Evolutionary conservation across 140 eudicot genomes (phyloP), one percentile per base, ranked within the genome.

Genomic region (Senecio squalidus): DNA sequence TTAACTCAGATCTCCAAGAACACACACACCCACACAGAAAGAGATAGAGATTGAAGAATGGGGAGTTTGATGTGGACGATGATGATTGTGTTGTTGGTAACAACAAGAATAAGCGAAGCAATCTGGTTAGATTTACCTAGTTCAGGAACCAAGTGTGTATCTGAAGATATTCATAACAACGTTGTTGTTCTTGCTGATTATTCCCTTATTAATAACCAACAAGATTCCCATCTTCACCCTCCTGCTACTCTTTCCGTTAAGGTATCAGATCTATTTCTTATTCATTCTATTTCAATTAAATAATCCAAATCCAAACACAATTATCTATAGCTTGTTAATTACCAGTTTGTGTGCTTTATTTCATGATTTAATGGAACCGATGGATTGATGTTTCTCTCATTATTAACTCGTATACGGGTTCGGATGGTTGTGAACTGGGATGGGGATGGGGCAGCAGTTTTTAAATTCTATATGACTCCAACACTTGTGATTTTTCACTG

Each of bases 161-260:
- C 96, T 5, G 96, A 88, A 66, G 94, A 80, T 30, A 73, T 88
- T 14, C 89, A 81, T 30, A 81, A 44, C 76, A 76, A 81, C 84
- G 90, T 81, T 62, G 87, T 88, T 60, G 96, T 88, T 74, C 72
- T 88, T 62, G 81, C 77, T 6, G 94, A 88, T 81, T 88, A 73
- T 68, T 63, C 76, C 9, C 78, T 88, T 20, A 24, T 84, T 53
- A 75, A 76, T 26, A 79, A 72, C 55, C 70, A 64, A 10, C 58
- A 55, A 20, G 66, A 64, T 57, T 51, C 72, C 2, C 80, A 58
- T 62, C 62, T 55, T 24, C 36, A 60, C n/a, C 53, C 70, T 6
- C 16, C n/a, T 21, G 70, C 88, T 21, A 71, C 83, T 40, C 62
- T 86, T 60, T 66, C 95, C 16, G 83, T 73, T 57, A 62, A 59